Base-by-base conservation (phyloP, 345 rosid species). In the Populus deltoides region DNA sequence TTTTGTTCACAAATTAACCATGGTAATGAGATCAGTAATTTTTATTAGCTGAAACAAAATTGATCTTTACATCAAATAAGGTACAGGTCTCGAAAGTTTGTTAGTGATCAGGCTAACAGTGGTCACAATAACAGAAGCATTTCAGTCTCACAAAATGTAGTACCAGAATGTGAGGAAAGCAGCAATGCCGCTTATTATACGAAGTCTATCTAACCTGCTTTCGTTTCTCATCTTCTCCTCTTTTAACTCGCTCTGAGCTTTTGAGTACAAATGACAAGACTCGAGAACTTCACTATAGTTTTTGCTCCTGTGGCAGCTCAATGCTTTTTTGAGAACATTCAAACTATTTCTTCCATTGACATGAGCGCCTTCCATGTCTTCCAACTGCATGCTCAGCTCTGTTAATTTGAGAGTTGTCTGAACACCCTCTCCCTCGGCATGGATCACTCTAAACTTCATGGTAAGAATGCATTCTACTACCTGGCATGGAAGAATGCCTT, bases 361-460 rank as follows among this genome's bases (percentile, higher is more conserved):
- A 80, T 86, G 91, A 20, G 96, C 87, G 15, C 93, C 90, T 80
- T 91, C 96, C 92, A 90, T 91, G 85, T 91, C 93, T 85, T 91
- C 92, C 86, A 91, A 71, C 82, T 89, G 91, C 96, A 91, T 90
- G 84, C 96, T 90, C 73, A 91, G 87, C 88, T 91, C 96, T 0
- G 89, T 86, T 78, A 91, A 74, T 75, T 83, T 87, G 45, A 91
- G 91, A 16, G 87, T 85, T 10, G 93, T 91, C 74, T 77, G 78
- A 1, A 74, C 38, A 8, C 80, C 89, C 33, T 86, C 92, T 39
- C 67, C 93, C 66, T 89, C 91, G 0, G 81, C 83, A 13, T 68
- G 88, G 25, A 85, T 18, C 57, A 90, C 90, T 82, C 88, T 86
- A 68, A 89, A 90, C 88, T 91, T 91, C 96, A 90, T 90, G 27